Conservation (phyloP, 768 basidiomycete genomes). For the Pleurotus citrinopileatus region DNA sequence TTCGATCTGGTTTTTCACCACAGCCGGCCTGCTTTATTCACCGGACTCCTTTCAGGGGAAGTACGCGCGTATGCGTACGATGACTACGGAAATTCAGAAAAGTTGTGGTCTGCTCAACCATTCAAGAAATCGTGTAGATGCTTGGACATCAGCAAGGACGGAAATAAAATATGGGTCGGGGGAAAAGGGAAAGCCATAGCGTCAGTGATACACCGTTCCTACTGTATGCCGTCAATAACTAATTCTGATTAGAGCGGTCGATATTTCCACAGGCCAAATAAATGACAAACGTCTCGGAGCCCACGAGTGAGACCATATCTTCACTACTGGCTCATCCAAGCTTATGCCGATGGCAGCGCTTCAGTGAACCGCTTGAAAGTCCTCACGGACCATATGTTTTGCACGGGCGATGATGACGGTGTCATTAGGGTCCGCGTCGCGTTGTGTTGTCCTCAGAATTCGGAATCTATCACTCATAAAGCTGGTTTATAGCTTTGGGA, state of each 20-base stretch:
- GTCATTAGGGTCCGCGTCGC: constrained; percentile 82
- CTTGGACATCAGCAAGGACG: constrained; percentile 65
- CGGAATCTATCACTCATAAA: constrained; percentile 1
- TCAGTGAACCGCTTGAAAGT: constrained; percentile 85
- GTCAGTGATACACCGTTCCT: constrained; percentile 43
- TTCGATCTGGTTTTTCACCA: constrained; percentile 93
- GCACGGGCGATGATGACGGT: constrained; percentile 93
- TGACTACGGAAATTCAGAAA: constrained; percentile 44
- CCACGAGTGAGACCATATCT: constrained; percentile 59
- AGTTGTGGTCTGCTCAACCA: constrained; percentile 36
- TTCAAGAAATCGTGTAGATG: constrained; percentile 84
- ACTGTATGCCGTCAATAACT: constrained; percentile 14
- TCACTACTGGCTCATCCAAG: constrained; percentile 5
- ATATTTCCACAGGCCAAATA: constrained; percentile 55
- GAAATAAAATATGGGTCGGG: constrained; percentile 67
- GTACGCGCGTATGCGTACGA: constrained; percentile 82
- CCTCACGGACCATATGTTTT: constrained; percentile 67
- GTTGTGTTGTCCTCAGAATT: constrained; percentile 5
- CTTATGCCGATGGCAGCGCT: constrained; percentile 47
- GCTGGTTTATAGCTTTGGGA: constrained; percentile 78
- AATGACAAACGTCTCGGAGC: constrained; percentile 46
- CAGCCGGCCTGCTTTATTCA: constrained; percentile 62
- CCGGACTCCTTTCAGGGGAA: constrained; percentile 77
- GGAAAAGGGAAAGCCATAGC: constrained; percentile 80
- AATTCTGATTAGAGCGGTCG: constrained; percentile 36